phyloP scores from a whole-genome alignment of 345 rosid genomes.

The Citrus glauca region DNA sequence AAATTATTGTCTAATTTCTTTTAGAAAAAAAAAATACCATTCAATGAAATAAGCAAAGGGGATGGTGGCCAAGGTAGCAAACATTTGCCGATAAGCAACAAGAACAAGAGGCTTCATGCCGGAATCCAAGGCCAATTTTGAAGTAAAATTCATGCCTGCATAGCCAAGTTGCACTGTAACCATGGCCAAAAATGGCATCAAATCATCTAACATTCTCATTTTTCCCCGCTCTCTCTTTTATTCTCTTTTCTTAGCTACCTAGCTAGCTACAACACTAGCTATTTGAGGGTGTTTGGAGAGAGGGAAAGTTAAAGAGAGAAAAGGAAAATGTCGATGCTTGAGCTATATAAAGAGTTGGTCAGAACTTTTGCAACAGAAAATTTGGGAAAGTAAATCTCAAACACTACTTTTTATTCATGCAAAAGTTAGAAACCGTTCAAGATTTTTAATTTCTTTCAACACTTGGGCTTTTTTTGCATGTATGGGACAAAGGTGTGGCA shows the following conservation, averaged over 20 bases:
- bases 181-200: conserved; percentile 72
- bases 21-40: conserved; percentile 34
- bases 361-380: conserved; percentile 24
- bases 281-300: neutral
- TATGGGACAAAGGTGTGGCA: conserved; percentile 15
- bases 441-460: conserved; percentile 18
- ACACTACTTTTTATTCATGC: conserved; percentile 4
- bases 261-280: neutral
- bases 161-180: conserved; percentile 66
- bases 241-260: neutral
- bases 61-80: conserved; percentile 62
- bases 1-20: neutral
- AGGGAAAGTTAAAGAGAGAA: neutral
- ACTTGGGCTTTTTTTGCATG: conserved; percentile 13
- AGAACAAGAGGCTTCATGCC: conserved; percentile 85
- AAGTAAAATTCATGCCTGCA: conserved; percentile 84
- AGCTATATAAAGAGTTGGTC: neutral
- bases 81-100: conserved; percentile 73
- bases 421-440: conserved; percentile 45
- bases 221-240: neutral
- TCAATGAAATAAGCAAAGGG: conserved; percentile 76
- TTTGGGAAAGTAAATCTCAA: neutral
- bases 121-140: conserved; percentile 85
- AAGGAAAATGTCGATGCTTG: neutral
- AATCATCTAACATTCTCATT: conserved; percentile 26